Evolutionary conservation across 2,329 filamentous ascomycete species (phyloP), one percentile per base, ranked within the genome.

Genomic region (Clathrospora elynae): DNA sequence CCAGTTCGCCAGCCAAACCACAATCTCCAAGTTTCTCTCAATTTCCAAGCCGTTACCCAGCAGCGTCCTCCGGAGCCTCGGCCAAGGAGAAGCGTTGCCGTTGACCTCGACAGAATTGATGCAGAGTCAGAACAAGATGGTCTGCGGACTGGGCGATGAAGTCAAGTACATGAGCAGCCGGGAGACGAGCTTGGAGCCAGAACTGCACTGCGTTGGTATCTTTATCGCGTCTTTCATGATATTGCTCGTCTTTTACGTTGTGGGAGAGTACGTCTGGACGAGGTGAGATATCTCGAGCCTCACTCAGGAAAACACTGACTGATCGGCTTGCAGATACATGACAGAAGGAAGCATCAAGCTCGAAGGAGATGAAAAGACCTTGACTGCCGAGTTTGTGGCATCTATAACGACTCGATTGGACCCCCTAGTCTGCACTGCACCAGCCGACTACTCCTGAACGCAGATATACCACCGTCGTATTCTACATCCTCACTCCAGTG

Each of bases 71-170:
- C 30, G 43, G 5, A 44, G 33, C 6, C 32, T 56, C 11, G 46
- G 46, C 11, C 18, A 45, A 14, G 57, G 47, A 4, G 37, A 54
- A 9, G 55, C 50, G 2, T 17, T 36, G 26, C 41, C 40, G 2
- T n/a, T 51, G 12, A 39, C 53, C 5, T 33, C 37, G 3, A 16
- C 34, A 8, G 29, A 40, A 11, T 31, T 49, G 33, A 31, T 42
- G 5, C 49, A 46, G 17, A 58, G 31, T 26, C 41, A 51, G 30
- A 57, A 57, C 26, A 57, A 48, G 34, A 49, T 65, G 2, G 47
- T 65, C 4, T 65, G 62, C 26, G 59, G 61, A 2, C 49, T 59
- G 5, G 58, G 45, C 6, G 43, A 55, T 5, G 59, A 64, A 25
- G 45, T 59, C n/a, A 48, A 50, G n/a, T 36, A 33, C n/a, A 48